Base-by-base conservation (phyloP, 1,284 basidiomycete genomes). In the Boletus holoroseus region DNA sequence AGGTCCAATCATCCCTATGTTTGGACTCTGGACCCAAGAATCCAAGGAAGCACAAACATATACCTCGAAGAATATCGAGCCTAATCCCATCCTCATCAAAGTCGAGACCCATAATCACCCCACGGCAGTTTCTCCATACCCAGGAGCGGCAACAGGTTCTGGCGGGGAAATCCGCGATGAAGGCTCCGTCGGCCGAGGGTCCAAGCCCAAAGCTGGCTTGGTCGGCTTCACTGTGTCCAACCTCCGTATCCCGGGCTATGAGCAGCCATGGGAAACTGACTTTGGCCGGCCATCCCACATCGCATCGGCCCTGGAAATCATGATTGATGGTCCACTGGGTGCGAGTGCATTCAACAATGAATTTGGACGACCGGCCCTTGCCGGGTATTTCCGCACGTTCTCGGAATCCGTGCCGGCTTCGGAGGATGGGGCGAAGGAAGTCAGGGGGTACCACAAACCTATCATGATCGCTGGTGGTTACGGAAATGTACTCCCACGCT, bases 91-190 rank as follows among this genome's bases (percentile, higher is more conserved):
- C 56, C 79, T 99, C 35, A 85, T 94, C 75, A 99, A 99, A 73
- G 96, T 99, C 53, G 96, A 99, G 72, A 99, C 96, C 7, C 95
- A 99, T 71, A 99, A 99, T 69, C 96, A 99, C 67, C 95, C 96
- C 2, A 99, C 95, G 3, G 96, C 95, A 5, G 94, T 99, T 12
- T 99, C 95, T 3, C 96, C 96, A 0, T 99, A 90, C 69, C 93
- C 95, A 5, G 95, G 95, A 37, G 95, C 96, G 0, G 94, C 95
- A 1, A 99, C 95, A 3, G 95, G 95, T 26, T 97, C 95, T 1
- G 95, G 96, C 18, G 95, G 95, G 28, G 95, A 99, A 72, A 99
- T 99, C 61, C 83, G 95, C 51, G 95, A 99, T 69, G 95, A 99
- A 71, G 96, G 95, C 36, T 90, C 95, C 8, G 93, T 95, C 32